Evolutionary conservation across 768 basidiomycete genomes (phyloP), one percentile per base, ranked within the genome.

Genomic region (Psilocybe cubensis): DNA sequence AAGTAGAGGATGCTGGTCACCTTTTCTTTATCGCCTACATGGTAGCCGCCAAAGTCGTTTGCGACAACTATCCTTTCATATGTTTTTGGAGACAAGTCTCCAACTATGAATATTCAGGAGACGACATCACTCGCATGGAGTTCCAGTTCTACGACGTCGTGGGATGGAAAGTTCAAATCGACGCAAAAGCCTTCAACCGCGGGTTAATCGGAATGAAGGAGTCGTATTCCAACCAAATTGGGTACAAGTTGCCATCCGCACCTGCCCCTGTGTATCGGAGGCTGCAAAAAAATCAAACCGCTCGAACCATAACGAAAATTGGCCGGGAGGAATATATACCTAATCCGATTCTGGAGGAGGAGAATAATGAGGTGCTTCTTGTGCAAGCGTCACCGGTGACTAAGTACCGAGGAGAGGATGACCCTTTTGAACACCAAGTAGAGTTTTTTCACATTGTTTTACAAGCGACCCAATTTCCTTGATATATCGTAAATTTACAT

Each of bases 21-120:
- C 56, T 65, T 29, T 65, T 63, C 25, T 46, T 65, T 23, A 25
- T 61, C 42, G 42, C 58, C 14, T 65, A 63, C 38, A 65, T 65
- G 59, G 35, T 61, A 11, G 61, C 64, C 12, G 57, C 54, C n/a
- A 65, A 63, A 43, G 55, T 61, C 12, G 28, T 61, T 40, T 24
- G 60, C 40, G 64, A 65, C 45, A 47, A 54, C 20, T 57, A 56
- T 8, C 51, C 54, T 18, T 45, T 46, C 21, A 8, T 60, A 23
- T 45, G 38, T 33, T 65, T 59, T 40, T 65, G 64, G 64, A 47
- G 53, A 42, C 20, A 45, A n/a, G 54, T 62, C 11, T 42, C 56
- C 12, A 46, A 57, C 18, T 28, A 54, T 21, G 54, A 59, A 21
- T 63, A 63, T 27, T 54, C 51, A 7, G 48, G 56, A 28, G 31